phyloP scores from a whole-genome alignment of 2,329 filamentous ascomycete species.

The Talaromyces sp. region DNA sequence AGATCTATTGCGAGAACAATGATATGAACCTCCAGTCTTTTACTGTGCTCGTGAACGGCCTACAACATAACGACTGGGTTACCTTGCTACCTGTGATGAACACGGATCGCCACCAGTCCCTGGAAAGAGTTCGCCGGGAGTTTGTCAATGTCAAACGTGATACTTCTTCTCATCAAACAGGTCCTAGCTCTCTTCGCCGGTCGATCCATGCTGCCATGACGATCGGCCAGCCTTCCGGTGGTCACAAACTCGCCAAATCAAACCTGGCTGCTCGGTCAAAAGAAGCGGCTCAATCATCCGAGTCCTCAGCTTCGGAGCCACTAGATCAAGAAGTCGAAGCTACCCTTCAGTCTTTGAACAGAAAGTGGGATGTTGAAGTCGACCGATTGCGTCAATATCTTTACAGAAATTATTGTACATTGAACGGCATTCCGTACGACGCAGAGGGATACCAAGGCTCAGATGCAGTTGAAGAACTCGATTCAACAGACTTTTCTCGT shows the following conservation, averaged over 20 bases:
- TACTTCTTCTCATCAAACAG: constrained; percentile 24
- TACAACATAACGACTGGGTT: constrained; percentile 62
- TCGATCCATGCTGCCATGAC: constrained; percentile 41
- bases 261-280: constrained; percentile 18
- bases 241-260: constrained; percentile 34
- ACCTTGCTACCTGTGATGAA: constrained; percentile 62
- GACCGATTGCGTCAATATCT: constrained; percentile 43
- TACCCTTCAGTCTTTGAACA: constrained; percentile 40
- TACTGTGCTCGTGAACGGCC: constrained; percentile 63
- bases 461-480: constrained; percentile 19
- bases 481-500: constrained; percentile 36
- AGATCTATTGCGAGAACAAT: constrained; percentile 69
- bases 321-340: constrained; percentile 40
- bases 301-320: constrained; percentile 25
- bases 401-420: constrained; percentile 44
- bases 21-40: constrained; percentile 68
- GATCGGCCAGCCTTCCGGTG: constrained; percentile 28
- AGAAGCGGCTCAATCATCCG: constrained; percentile 10
- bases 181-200: constrained; percentile 41
- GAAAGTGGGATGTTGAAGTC: constrained; percentile 46
- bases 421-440: constrained; percentile 31
- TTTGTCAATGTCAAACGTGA: constrained; percentile 51
- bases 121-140: constrained; percentile 57
- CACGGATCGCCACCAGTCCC: constrained; percentile 57
- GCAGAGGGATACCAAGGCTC: constrained; percentile 13